Conservation (phyloP, 2,329 filamentous ascomycete species). For the Balansia obtecta region DNA sequence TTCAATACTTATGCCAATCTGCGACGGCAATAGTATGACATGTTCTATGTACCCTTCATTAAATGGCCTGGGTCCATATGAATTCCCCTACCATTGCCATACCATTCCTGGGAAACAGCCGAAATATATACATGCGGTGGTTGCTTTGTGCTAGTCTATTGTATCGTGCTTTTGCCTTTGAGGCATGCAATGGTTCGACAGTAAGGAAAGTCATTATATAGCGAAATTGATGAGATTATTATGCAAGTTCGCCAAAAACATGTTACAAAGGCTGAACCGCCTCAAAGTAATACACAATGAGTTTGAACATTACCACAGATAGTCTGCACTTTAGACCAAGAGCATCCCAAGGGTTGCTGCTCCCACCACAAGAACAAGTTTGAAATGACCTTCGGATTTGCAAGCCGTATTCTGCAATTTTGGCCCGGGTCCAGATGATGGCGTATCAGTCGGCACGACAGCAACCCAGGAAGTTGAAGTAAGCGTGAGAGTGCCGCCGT, state of each 20-base stretch:
- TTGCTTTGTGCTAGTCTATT: not conserved
- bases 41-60: too few relatives aligned
- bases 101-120: not conserved
- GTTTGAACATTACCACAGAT: too few relatives aligned
- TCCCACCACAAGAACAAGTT: constrained; percentile 14
- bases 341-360: constrained; percentile 14
- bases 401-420: constrained; percentile 26
- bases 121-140: not conserved
- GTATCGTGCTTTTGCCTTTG: not conserved
- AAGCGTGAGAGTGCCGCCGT: constrained; percentile 32
- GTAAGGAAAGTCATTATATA: constrained; percentile 5
- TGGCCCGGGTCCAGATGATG: constrained; percentile 17
- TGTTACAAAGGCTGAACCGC: not conserved
- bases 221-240: not conserved
- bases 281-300: not conserved
- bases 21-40: too few relatives aligned
- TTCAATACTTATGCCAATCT: not conserved
- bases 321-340: not conserved
- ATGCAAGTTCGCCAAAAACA: not conserved
- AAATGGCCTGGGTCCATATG: too few relatives aligned
- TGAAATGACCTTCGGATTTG: constrained; percentile 9
- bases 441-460: constrained; percentile 23
- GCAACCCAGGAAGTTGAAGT: constrained; percentile 38
- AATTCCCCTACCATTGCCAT: not conserved
- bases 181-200: constrained; percentile 22